Conservation (phyloP, 495 filamentous ascomycete species). For the Talaromyces trachyspermus region DNA sequence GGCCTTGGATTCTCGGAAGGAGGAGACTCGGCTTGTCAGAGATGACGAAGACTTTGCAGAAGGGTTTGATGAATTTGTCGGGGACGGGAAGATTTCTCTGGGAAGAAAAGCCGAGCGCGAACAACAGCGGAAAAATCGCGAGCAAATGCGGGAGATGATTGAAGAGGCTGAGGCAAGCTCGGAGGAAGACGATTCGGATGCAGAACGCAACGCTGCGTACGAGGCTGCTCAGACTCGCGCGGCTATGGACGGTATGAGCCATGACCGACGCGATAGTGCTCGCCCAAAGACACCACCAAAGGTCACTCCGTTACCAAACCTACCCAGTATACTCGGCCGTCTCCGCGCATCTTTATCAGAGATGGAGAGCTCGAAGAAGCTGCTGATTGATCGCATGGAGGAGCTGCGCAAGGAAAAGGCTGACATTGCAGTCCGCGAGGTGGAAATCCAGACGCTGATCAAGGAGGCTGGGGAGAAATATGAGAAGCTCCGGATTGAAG, state of each 20-base stretch:
- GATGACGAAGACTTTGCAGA: constrained; percentile 95
- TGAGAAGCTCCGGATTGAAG: constrained; percentile 50
- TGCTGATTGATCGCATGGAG: constrained; percentile 51
- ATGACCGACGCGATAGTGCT: constrained; percentile 23
- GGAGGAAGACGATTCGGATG: constrained; percentile 68
- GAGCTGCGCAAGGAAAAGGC: constrained; percentile 57
- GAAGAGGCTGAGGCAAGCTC: constrained; percentile 62
- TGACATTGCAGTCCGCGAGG: constrained; percentile 65
- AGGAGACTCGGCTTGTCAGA: constrained; percentile 65
- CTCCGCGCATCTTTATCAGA: constrained; percentile 44
- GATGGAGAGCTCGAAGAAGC: constrained; percentile 47
- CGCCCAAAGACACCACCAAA: constrained; percentile 49
- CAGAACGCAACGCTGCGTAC: constrained; percentile 75
- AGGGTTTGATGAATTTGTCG: constrained; percentile 87
- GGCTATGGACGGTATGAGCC: constrained; percentile 62
- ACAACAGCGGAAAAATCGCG: constrained; percentile 54
- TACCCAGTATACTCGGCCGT: constrained; percentile 42
- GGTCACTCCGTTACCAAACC: constrained; percentile 49
- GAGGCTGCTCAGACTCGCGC: constrained; percentile 81
- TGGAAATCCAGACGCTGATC: constrained; percentile 72
- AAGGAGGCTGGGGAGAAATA: constrained; percentile 79
- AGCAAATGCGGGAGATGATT: constrained; percentile 80
- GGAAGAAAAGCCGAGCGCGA: constrained; percentile 76
- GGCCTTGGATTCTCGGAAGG: constrained; percentile 30
- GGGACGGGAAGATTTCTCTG: constrained; percentile 73